These are phyloP conservation scores for Colletotrichum sublineola DNA, from an alignment of 2,329 filamentous ascomycete species.

Conservation along the genomic window DNA sequence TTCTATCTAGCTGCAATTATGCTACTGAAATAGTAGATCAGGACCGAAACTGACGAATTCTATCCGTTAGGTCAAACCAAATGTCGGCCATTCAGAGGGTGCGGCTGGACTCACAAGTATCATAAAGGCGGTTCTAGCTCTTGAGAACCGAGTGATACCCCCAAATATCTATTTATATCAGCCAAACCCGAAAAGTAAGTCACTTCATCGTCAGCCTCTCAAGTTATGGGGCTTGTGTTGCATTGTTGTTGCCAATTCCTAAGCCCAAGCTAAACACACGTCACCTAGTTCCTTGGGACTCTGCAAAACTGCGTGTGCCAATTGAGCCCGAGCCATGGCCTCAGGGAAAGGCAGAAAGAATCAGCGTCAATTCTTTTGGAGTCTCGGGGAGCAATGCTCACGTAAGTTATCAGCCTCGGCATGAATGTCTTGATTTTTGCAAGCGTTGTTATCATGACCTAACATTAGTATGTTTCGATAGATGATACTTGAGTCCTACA, in stretches of 20 bases:
- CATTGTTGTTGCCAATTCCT: too few relatives aligned
- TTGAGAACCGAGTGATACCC: constrained; percentile 38
- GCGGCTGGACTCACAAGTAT: constrained; percentile 50
- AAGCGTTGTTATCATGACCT: too few relatives aligned
- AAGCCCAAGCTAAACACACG: too few relatives aligned
- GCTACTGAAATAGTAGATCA: too few relatives aligned
- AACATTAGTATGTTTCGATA: neutral
- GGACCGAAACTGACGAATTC: too few relatives aligned
- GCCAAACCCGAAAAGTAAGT: constrained; percentile 39
- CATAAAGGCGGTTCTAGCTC: constrained; percentile 51
- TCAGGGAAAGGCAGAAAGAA: constrained; percentile 43
- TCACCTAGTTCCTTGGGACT: constrained; percentile 33
- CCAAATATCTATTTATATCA: constrained; percentile 42
- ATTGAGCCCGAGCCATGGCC: constrained; percentile 47
- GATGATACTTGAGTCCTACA: constrained; percentile 35
- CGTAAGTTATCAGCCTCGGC: neutral
- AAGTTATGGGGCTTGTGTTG: too few relatives aligned
- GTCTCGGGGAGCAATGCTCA: constrained; percentile 48
- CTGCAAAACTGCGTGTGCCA: constrained; percentile 46
- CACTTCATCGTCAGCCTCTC: too few relatives aligned
- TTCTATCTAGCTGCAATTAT: rapidly evolving
- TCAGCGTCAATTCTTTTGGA: constrained; percentile 55
- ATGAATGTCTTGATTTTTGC: too few relatives aligned
- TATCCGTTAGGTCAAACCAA: constrained; percentile 50
- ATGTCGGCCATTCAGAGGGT: constrained; percentile 55